Percentiles rank a stretch among this genome's conserved stretches.
Conservation (phyloP, 495 filamentous ascomycete genomes). For the Physcia stellaris region DNA sequence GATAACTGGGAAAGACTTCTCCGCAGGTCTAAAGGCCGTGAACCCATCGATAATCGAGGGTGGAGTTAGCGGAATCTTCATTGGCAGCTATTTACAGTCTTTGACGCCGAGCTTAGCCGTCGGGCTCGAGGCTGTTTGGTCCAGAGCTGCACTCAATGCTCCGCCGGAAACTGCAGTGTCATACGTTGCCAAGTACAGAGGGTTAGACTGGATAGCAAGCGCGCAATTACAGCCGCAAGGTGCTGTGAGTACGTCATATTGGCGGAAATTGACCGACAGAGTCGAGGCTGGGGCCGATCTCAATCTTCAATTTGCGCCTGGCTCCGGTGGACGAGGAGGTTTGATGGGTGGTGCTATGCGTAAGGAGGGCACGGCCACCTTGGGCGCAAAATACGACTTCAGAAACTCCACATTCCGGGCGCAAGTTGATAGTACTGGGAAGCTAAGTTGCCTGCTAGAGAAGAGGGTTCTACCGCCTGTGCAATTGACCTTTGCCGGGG, state of each 20-base stretch:
- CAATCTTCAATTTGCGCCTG: slow-evolving; percentile 71
- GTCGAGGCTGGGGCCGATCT: slow-evolving; percentile 93
- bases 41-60: slow-evolving; percentile 91
- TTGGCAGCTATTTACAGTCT: slow-evolving; percentile 89
- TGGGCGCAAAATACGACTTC: slow-evolving; percentile 98
- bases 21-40: slow-evolving; percentile 74
- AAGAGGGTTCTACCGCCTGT: slow-evolving; percentile 88
- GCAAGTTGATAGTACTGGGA: slow-evolving; percentile 88
- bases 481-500: slow-evolving; percentile 83
- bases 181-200: slow-evolving; percentile 82
- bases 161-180: slow-evolving; percentile 74
- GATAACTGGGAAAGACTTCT: slow-evolving; percentile 86
- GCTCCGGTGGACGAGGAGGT: slow-evolving; percentile 31
- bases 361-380: slow-evolving; percentile 77
- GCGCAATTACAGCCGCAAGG: slow-evolving; percentile 75
- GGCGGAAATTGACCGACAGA: slow-evolving; percentile 84
- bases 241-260: slow-evolving; percentile 82
- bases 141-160: slow-evolving; percentile 60
- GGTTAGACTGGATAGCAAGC: slow-evolving; percentile 79
- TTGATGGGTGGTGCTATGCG: slow-evolving; percentile 57
- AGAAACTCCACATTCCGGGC: slow-evolving; percentile 84
- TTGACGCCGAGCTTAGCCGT: slow-evolving; percentile 78
- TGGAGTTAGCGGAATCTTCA: slow-evolving; percentile 83
- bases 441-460: slow-evolving; percentile 83
- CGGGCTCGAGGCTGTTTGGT: slow-evolving; percentile 88